These are phyloP conservation scores for Pythium rishiriense DNA, from an alignment of 352 stramenopile species.

Conservation along the genomic window DNA sequence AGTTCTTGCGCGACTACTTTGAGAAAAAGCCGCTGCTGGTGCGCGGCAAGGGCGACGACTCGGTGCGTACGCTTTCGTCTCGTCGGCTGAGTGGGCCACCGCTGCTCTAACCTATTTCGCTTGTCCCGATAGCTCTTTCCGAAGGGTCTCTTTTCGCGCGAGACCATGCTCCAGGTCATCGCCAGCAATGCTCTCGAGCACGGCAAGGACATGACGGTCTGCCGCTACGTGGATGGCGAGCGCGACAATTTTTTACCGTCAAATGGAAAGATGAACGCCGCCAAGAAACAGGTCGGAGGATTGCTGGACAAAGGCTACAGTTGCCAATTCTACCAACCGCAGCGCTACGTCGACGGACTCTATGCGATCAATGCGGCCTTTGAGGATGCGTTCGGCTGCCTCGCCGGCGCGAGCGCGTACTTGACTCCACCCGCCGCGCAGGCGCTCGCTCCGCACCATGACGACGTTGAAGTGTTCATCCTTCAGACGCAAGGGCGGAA, in stretches of 20 bases:
- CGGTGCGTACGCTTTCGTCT: slow-evolving; percentile 24
- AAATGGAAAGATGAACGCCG: slow-evolving; percentile 26
- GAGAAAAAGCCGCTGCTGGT: slow-evolving; percentile 86
- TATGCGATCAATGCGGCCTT: slow-evolving; percentile 79
- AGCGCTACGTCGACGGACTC: slow-evolving; percentile 79
- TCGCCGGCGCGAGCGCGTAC: slow-evolving; percentile 80
- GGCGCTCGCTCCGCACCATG: slow-evolving; percentile 83
- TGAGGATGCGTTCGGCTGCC: slow-evolving; percentile 71
- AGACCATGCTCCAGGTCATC: slow-evolving; percentile 64
- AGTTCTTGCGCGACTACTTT: slow-evolving; percentile 76
- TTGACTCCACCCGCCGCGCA: slow-evolving; percentile 75
- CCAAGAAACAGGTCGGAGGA: slow-evolving; percentile 53
- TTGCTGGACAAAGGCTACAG: slow-evolving; percentile 75
- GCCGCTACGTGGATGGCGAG: slow-evolving; percentile 63
- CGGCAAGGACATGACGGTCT: slow-evolving; percentile 73
- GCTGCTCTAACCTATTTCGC: background rate
- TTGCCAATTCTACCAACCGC: slow-evolving; percentile 89
- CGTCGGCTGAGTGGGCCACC: background rate
- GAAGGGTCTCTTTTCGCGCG: slow-evolving; percentile 63
- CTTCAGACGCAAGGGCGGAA: slow-evolving; percentile 85
- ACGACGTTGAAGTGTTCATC: slow-evolving; percentile 88
- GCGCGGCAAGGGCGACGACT: slow-evolving; percentile 43
- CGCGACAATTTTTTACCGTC: slow-evolving; percentile 59
- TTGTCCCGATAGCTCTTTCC: slow-evolving; percentile 40
- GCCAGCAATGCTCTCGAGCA: slow-evolving; percentile 56